Evolutionary conservation across 2,329 filamentous ascomycete genomes (phyloP), one percentile per base, ranked within the genome.

Genomic region (Orbilia brochopaga): DNA sequence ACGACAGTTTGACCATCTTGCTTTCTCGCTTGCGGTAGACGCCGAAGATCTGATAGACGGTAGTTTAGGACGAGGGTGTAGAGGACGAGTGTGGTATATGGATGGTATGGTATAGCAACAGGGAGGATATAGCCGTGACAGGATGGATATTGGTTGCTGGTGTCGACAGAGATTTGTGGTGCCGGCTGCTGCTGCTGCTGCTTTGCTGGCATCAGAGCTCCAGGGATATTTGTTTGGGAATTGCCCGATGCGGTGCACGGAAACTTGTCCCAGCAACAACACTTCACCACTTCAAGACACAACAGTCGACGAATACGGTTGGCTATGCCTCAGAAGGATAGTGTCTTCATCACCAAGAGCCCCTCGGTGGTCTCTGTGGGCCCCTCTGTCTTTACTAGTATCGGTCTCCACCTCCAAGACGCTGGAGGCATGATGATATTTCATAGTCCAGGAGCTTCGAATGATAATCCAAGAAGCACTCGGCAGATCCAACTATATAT

Each of bases 1-100:
- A 2, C 6, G 67, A 48, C 48, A 72, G 52, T 15, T 55, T 54
- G 19, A 72, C 60, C 67, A 72, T 72, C n/a, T 19, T 19, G 30
- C 61, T 4, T 19, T 69, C 11, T 42, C 44, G 21, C 32, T 48
- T 10, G 19, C 51, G 21, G 52, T 51, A 11, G 57, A 51, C 0
- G 21, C 44, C 24, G 57, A 57, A n/a, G n/a, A n/a, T n/a, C n/a
- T n/a, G n/a, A n/a, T n/a, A n/a, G n/a, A n/a, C n/a, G 21, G 5
- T 69, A 1, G 52, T 42, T 11, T 61, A n/a, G n/a, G 27, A 32
- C 27, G 27, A 4, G 27, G 27, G 27, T 32, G n/a, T 8, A 32
- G 27, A 8, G 27, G 3, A 32, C 8, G 27, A 32, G n/a, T 32
- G 8, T 32, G 8, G 8, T 32, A 32, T 32, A 32, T 32, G 27